phyloP scores from a whole-genome alignment of 192 early-diverging fungal genomes.

The Helicostylum pulchrum region DNA sequence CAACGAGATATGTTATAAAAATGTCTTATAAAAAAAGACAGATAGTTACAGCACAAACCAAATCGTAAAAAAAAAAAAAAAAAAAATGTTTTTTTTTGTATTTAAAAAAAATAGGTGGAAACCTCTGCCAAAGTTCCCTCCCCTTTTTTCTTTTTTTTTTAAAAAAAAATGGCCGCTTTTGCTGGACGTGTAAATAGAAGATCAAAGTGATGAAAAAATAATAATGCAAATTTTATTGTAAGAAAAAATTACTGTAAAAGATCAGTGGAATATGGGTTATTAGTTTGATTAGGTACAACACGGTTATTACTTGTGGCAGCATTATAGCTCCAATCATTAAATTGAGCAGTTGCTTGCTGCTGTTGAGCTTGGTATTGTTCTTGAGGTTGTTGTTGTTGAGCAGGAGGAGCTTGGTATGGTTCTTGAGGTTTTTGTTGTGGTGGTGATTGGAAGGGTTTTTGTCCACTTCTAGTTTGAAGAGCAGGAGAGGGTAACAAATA shows the following conservation, averaged over 20 bases:
- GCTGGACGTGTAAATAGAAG: too few relatives aligned
- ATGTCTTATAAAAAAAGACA: too few relatives aligned
- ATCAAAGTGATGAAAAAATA: too few relatives aligned
- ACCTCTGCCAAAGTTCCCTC: too few relatives aligned
- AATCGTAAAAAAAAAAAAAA: too few relatives aligned
- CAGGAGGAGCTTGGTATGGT: not conserved
- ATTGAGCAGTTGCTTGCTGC: not conserved
- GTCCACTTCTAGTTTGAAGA: slow-evolving; percentile 33
- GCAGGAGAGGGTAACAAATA: slow-evolving; percentile 50
- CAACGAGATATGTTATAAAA: too few relatives aligned
- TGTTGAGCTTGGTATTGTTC: slow-evolving; percentile 7
- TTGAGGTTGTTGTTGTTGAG: not conserved
- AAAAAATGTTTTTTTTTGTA: too few relatives aligned
- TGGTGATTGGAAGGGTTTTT: slow-evolving; percentile 11
- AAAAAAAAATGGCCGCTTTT: too few relatives aligned
- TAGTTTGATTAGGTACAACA: slow-evolving; percentile 27
- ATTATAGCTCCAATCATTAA: slow-evolving; percentile 14
- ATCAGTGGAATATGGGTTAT: slow-evolving; percentile 39
- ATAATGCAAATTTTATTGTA: too few relatives aligned
- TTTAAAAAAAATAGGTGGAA: too few relatives aligned
- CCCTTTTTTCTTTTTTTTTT: too few relatives aligned
- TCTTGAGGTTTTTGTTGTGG: not conserved
- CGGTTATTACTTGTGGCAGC: slow-evolving; percentile 5
- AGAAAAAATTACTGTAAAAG: slow-evolving; percentile 12
- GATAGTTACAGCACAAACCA: too few relatives aligned